These are phyloP conservation scores for Babesia gibsoni DNA, from an alignment of 169 alveolate species.

Conservation along the genomic window DNA sequence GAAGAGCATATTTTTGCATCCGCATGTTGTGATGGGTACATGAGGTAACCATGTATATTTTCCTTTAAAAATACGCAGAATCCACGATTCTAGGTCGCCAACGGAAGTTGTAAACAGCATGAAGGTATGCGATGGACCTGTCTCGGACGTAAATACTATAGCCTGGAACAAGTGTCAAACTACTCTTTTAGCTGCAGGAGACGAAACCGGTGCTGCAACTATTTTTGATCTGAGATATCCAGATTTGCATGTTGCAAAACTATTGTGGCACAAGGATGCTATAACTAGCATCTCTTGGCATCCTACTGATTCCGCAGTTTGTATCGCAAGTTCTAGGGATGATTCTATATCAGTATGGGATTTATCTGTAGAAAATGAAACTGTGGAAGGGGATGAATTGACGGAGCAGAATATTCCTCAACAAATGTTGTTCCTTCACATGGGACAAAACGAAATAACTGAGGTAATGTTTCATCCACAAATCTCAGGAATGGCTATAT, in stretches of 20 bases:
- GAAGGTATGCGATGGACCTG: constrained; percentile 15
- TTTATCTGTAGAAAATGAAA: constrained; percentile 70
- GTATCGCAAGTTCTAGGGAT: constrained; percentile 67
- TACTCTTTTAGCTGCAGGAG: constrained; percentile 41
- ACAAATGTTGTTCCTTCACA: constrained; percentile 72
- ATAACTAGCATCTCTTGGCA: constrained; percentile 74
- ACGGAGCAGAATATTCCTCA: constrained; percentile 58
- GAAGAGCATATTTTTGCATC: constrained; percentile 60
- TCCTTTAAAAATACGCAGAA: neutral
- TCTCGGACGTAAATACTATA: constrained; percentile 51
- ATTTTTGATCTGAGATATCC: constrained; percentile 43
- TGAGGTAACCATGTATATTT: constrained; percentile 8
- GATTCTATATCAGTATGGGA: constrained; percentile 77
- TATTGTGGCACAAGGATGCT: constrained; percentile 61
- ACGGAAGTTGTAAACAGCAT: constrained; percentile 38
- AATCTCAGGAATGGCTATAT: constrained; percentile 69
- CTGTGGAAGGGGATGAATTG: neutral
- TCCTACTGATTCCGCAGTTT: constrained; percentile 68
- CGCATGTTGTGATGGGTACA: constrained; percentile 68
- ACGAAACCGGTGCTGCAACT: constrained; percentile 51
- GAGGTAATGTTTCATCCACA: constrained; percentile 74
- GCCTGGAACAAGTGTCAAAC: constrained; percentile 50
- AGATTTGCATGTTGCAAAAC: constrained; percentile 33
- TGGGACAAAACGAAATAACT: constrained; percentile 75
- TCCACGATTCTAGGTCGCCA: constrained; percentile 52